A percentile compares a stretch with the other conserved stretches of the same genome.
These are phyloP conservation scores for Neurospora intermedia DNA, from an alignment of 495 filamentous ascomycete genomes.

Conservation along the genomic window DNA sequence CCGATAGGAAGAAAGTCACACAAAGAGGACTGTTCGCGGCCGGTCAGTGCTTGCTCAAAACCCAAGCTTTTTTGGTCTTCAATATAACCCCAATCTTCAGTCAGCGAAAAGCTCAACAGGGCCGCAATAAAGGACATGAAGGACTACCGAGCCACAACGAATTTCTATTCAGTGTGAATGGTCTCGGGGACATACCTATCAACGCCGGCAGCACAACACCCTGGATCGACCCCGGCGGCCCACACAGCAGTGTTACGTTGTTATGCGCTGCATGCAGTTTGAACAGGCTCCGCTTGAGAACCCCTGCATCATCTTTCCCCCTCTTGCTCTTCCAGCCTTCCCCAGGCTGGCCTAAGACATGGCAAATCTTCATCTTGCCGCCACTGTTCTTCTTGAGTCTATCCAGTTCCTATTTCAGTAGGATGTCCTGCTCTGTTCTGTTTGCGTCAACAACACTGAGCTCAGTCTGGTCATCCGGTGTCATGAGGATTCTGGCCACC, in stretches of 20 bases:
- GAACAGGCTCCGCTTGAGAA: background rate
- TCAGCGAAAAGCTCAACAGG: background rate
- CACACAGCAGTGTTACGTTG: background rate
- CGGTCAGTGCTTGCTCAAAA: background rate
- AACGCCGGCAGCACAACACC: background rate
- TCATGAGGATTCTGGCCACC: background rate
- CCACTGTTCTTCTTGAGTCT: background rate
- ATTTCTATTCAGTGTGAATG: background rate
- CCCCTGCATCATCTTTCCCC: background rate
- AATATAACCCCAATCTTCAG: background rate
- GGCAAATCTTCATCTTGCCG: background rate
- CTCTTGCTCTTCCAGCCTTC: background rate
- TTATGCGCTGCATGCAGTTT: background rate
- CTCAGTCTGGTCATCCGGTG: background rate
- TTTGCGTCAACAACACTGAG: background rate
- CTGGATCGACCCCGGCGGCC: background rate
- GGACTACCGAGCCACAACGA: background rate
- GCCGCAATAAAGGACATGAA: background rate
- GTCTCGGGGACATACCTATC: background rate
- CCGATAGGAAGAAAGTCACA: background rate
- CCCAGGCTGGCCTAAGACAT: background rate
- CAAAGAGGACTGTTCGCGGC: background rate
- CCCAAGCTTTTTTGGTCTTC: background rate
- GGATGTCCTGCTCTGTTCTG: background rate
- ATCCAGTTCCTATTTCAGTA: background rate